phyloP scores from a whole-genome alignment of 1,284 basidiomycete genomes.

The Ustilago loliicola region DNA sequence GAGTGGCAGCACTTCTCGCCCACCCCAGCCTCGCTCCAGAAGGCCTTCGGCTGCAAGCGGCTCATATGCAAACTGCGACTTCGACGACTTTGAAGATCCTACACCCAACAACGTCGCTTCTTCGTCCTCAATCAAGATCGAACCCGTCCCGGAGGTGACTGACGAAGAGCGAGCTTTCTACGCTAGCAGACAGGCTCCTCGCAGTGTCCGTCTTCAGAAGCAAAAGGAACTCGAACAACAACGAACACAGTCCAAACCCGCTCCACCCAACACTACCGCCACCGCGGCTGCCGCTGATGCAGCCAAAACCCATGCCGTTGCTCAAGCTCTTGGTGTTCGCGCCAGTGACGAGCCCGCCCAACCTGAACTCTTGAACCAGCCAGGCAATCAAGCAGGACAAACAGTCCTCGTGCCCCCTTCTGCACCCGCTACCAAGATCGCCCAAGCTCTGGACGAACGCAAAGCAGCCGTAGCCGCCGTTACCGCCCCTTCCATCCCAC shows the following conservation, averaged over 20 bases:
- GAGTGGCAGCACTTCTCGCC: neutral
- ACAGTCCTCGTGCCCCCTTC: slow-evolving; percentile 35
- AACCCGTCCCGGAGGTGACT: slow-evolving; percentile 49
- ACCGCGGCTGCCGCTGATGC: slow-evolving; percentile 4
- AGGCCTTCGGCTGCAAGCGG: slow-evolving; percentile 42
- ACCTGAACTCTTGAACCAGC: slow-evolving; percentile 29
- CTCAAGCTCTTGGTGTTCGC: slow-evolving; percentile 20
- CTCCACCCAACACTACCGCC: neutral
- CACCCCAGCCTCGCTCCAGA: slow-evolving; percentile 15
- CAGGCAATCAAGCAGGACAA: slow-evolving; percentile 39
- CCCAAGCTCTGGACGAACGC: slow-evolving; percentile 40
- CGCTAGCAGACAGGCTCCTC: slow-evolving; percentile 52
- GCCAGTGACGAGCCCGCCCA: slow-evolving; percentile 43
- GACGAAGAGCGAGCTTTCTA: slow-evolving; percentile 55
- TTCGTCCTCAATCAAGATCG: slow-evolving; percentile 33
- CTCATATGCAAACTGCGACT: slow-evolving; percentile 61
- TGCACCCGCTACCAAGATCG: slow-evolving; percentile 25
- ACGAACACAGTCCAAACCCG: slow-evolving; percentile 15
- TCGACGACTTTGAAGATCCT: slow-evolving; percentile 43
- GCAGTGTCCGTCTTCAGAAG: slow-evolving; percentile 48
- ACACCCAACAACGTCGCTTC: slow-evolving; percentile 18
- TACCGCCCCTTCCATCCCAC: slow-evolving; percentile 14
- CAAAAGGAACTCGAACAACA: slow-evolving; percentile 43
- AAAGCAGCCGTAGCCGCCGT: slow-evolving; percentile 38
- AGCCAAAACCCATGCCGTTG: slow-evolving; percentile 10